These are phyloP conservation scores for Diplocarpon mali DNA, from an alignment of 2,329 filamentous ascomycete genomes.

Conservation along the genomic window DNA sequence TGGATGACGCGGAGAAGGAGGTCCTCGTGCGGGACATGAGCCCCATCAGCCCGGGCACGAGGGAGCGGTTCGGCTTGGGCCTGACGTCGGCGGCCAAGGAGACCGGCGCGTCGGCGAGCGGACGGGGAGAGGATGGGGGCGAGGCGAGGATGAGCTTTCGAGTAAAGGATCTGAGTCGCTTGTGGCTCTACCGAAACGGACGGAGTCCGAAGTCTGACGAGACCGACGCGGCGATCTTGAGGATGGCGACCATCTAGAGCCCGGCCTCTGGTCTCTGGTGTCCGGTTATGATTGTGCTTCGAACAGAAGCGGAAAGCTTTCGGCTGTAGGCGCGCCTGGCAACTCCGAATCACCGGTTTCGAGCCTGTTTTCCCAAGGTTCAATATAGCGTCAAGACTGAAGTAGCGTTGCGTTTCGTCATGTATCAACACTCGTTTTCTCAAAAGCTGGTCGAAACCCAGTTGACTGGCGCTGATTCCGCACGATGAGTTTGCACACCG, in stretches of 20 bases:
- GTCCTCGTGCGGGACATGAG: slow-evolving; percentile 19
- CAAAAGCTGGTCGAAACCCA: too few species aligned
- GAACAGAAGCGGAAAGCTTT: too few species aligned
- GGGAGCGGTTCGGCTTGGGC: slow-evolving; percentile 1
- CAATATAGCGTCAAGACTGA: too few species aligned
- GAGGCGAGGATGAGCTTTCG: slow-evolving; percentile 28
- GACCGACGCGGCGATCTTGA: slow-evolving; percentile 14
- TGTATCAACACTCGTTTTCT: too few species aligned
- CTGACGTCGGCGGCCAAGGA: not conserved
- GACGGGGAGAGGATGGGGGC: not conserved
- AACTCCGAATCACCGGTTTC: too few species aligned
- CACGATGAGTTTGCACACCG: too few species aligned
- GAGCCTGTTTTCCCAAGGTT: too few species aligned
- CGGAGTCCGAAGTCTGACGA: slow-evolving; percentile 32
- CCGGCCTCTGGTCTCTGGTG: too few species aligned
- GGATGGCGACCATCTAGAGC: slow-evolving; percentile 14
- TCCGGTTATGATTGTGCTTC: too few species aligned
- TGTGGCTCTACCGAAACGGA: slow-evolving; percentile 54
- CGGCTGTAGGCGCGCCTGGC: too few species aligned
- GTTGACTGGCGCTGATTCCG: too few species aligned
- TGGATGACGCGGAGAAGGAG: slow-evolving; percentile 10
- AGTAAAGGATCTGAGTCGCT: slow-evolving; percentile 49
- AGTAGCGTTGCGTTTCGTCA: too few species aligned
- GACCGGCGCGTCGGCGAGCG: slow-evolving; percentile 1
- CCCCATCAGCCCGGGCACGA: slow-evolving; percentile 11